These are phyloP conservation scores for Thraustochytrium striatum DNA, from an alignment of 352 stramenopile genomes.

Conservation along the genomic window DNA sequence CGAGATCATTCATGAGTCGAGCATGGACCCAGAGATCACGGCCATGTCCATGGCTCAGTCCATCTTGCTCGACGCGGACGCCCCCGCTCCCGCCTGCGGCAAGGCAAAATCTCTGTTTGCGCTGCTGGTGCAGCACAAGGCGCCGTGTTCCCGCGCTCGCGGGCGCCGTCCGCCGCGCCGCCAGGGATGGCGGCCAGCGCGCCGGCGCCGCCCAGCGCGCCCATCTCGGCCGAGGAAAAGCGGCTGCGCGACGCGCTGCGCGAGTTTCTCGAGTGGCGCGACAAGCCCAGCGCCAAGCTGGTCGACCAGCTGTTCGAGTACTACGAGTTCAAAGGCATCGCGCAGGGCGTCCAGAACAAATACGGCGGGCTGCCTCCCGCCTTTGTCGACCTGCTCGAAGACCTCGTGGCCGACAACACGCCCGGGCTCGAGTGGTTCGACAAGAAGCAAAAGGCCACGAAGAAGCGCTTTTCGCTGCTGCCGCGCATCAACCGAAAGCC, in stretches of 20 bases:
- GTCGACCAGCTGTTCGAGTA: conserved; percentile 6
- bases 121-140: background rate
- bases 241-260: background rate
- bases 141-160: background rate
- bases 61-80: background rate
- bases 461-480: conserved; percentile 7
- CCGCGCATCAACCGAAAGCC: background rate
- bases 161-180: background rate
- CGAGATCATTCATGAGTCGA: background rate
- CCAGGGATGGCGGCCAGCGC: too few species aligned
- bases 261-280: conserved; percentile 26
- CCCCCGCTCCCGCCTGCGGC: background rate
- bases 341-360: conserved; percentile 26
- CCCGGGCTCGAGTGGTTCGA: conserved; percentile 22
- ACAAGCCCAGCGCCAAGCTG: background rate
- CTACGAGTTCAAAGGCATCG: conserved; percentile 34
- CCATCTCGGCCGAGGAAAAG: background rate
- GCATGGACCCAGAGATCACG: conserved; percentile 16
- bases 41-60: background rate
- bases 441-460: conserved; percentile 1
- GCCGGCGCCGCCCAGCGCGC: background rate
- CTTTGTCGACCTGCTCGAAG: conserved; percentile 12
- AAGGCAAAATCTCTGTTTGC: background rate
- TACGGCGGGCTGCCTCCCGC: conserved; percentile 8
- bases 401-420: background rate